Percentiles rank a stretch among this genome's conserved stretches.
phyloP scores from a whole-genome alignment of 2,329 filamentous ascomycete species.

The Drechslera avenae region DNA sequence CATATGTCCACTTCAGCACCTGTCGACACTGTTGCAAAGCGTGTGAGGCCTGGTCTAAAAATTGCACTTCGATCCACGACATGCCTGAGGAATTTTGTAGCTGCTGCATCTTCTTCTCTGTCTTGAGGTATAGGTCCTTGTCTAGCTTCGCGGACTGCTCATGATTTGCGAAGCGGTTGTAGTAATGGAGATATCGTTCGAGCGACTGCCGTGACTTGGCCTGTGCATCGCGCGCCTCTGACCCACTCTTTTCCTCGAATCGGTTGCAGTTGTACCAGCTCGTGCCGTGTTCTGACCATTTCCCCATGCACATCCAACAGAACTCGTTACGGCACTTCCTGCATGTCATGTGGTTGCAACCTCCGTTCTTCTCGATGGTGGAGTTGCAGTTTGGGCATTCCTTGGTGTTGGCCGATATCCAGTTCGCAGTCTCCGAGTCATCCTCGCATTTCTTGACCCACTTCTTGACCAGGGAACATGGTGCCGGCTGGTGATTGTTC shows the following conservation, averaged over 20 bases:
- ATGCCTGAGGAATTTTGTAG: slow-evolving; percentile 91
- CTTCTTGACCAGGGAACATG: slow-evolving; percentile 86
- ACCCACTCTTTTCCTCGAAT: slow-evolving; percentile 93
- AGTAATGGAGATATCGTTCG: slow-evolving; percentile 97
- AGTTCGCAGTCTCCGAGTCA: slow-evolving; percentile 97
- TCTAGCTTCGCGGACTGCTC: slow-evolving; percentile 96
- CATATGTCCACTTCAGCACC: slow-evolving; percentile 98
- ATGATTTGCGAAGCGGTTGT: slow-evolving; percentile 98
- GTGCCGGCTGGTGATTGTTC: slow-evolving; percentile 89
- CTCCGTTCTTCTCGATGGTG: slow-evolving; percentile 98
- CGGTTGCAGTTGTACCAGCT: slow-evolving; percentile 99
- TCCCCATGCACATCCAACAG: slow-evolving; percentile 99
- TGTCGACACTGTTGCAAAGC: slow-evolving; percentile 96
- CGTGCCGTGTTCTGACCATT: slow-evolving; percentile 98
- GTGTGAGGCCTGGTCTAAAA: slow-evolving; percentile 89
- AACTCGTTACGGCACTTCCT: slow-evolving; percentile 96
- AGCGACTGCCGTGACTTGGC: slow-evolving; percentile 87
- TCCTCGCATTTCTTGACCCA: slow-evolving; percentile 99
- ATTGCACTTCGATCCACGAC: slow-evolving; percentile 99
- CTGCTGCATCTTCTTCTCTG: slow-evolving; percentile 98
- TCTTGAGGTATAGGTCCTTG: slow-evolving; percentile 94
- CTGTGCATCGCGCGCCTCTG: slow-evolving; percentile 88
- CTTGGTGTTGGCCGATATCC: slow-evolving; percentile 99
- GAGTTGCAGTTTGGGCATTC: slow-evolving; percentile 96
- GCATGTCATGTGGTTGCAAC: slow-evolving; percentile 98